phyloP scores from a whole-genome alignment of 31 red algal genomes.

The Asparagopsis taxiformis region DNA sequence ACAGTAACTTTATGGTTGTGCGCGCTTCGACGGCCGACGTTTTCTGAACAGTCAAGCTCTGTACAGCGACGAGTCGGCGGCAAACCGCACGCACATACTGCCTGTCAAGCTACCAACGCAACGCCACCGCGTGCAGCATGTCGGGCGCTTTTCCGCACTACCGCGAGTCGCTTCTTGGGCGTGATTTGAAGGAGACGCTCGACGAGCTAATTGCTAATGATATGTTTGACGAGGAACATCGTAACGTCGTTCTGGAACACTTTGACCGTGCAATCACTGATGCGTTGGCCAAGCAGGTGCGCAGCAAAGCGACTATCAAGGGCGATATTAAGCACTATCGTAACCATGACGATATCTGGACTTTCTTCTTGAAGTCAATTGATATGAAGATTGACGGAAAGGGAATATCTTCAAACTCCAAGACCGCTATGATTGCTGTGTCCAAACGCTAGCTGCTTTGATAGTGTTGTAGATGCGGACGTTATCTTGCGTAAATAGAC shows the following conservation, averaged over 20 bases:
- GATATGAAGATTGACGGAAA: slow-evolving; percentile 67
- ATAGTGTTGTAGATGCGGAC: too few relatives aligned
- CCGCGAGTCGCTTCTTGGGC: slow-evolving; percentile 49
- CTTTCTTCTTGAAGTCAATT: slow-evolving; percentile 56
- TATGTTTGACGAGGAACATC: slow-evolving; percentile 32
- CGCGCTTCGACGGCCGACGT: too few relatives aligned
- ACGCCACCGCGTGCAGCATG: too few relatives aligned
- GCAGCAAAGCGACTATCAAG: slow-evolving; percentile 43
- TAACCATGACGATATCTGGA: slow-evolving; percentile 82
- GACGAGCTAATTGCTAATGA: slow-evolving; percentile 60
- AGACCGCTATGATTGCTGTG: slow-evolving; percentile 57
- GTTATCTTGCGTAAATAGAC: too few relatives aligned
- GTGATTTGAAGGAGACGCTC: slow-evolving; percentile 51
- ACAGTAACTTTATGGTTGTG: too few relatives aligned
- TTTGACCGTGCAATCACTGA: slow-evolving; percentile 54
- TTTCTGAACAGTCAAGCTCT: too few relatives aligned
- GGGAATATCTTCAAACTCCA: slow-evolving; percentile 23
- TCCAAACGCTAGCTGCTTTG: slow-evolving; percentile 39
- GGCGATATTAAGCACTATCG: slow-evolving; percentile 68
- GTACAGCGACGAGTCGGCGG: too few relatives aligned
- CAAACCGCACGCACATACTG: too few relatives aligned
- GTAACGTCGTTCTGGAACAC: slow-evolving; percentile 48
- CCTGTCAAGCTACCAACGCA: too few relatives aligned
- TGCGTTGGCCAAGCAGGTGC: slow-evolving; percentile 44
- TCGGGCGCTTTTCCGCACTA: slow-evolving; percentile 64